These are phyloP conservation scores for Capsicum baccatum DNA, from an alignment of 257 asterid genomes.

Conservation along the genomic window DNA sequence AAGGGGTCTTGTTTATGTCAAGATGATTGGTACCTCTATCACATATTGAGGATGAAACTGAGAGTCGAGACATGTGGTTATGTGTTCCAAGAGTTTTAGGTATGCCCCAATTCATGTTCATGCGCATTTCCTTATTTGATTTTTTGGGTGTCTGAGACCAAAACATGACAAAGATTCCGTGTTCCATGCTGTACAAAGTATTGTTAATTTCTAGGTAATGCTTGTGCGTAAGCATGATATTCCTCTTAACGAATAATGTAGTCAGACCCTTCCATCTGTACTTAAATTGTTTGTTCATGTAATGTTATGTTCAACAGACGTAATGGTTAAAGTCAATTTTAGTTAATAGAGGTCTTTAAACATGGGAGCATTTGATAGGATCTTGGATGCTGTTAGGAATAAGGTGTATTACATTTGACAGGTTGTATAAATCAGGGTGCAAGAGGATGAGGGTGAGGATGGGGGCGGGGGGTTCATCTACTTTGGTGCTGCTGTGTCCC, in stretches of 20 bases:
- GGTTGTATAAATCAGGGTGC: neutral
- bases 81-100: neutral
- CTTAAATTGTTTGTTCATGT: neutral
- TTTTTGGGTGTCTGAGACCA: neutral
- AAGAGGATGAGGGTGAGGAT: neutral
- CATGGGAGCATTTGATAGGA: neutral
- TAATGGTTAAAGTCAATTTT: neutral
- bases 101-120: neutral
- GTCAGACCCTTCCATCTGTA: neutral
- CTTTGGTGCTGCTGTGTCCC: neutral
- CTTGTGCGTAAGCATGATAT: neutral
- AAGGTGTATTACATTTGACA: neutral
- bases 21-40: neutral
- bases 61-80: neutral
- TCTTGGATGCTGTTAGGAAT: neutral
- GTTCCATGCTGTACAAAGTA: neutral
- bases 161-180: neutral
- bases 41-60: neutral
- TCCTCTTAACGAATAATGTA: neutral
- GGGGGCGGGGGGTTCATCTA: neutral
- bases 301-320: neutral
- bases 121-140: neutral
- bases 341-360: neutral
- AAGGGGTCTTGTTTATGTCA: neutral
- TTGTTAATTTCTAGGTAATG: neutral